Percentiles rank a stretch among this genome's conserved stretches.
Evolutionary conservation across 345 rosid species (phyloP).

Genomic region (Mangifera indica): DNA sequence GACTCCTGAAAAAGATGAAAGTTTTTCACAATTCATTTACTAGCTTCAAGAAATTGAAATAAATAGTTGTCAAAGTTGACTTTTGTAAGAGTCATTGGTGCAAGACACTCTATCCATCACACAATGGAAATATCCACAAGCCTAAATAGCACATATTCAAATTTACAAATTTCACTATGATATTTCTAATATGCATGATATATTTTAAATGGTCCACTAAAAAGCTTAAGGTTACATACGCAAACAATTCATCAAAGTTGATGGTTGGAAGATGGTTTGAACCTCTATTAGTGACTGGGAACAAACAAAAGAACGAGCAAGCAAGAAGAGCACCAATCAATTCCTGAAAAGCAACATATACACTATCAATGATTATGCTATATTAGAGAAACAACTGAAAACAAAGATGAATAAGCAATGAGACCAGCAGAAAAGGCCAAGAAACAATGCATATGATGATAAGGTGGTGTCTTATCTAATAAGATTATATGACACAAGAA

Average conservation of each 20-base stretch:
- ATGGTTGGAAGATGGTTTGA: conserved; percentile 63
- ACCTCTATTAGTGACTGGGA: conserved; percentile 59
- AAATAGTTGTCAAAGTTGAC: conserved; percentile 5
- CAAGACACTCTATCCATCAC: not conserved
- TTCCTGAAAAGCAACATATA: conserved; percentile 52
- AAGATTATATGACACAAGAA: too few relatives aligned
- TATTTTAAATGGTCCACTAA: conserved; percentile 10
- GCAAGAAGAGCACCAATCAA: conserved; percentile 81
- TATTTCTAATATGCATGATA: not conserved
- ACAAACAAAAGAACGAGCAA: conserved; percentile 81
- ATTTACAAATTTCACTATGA: not conserved
- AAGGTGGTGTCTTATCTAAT: too few relatives aligned
- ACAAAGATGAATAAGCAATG: not conserved
- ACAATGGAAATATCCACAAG: not conserved
- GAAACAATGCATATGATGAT: not conserved
- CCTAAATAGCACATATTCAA: not conserved
- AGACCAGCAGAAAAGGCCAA: not conserved
- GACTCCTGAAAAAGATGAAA: conserved; percentile 50
- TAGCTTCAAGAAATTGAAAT: conserved; percentile 9
- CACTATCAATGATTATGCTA: conserved; percentile 4
- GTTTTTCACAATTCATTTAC: conserved; percentile 5
- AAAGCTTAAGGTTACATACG: conserved; percentile 56
- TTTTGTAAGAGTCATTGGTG: not conserved
- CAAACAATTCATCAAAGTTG: conserved; percentile 83
- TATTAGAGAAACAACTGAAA: not conserved